A percentile compares a stretch with the other conserved stretches of the same genome.
Evolutionary conservation across 805 yeast genomes (phyloP).

Genomic region (Saccharomycopsis malanga): DNA sequence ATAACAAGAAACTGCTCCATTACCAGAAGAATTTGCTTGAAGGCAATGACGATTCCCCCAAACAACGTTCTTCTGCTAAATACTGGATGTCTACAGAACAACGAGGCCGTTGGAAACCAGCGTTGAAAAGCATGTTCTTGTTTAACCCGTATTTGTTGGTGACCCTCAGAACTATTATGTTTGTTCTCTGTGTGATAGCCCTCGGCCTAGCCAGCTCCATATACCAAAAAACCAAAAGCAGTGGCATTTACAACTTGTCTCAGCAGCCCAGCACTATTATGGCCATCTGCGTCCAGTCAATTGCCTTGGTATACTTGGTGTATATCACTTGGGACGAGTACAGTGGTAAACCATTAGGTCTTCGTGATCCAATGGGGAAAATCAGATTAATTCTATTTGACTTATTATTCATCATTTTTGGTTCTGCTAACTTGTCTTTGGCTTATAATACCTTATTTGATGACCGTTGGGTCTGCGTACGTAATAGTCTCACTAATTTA

Average conservation of each 20-base stretch:
- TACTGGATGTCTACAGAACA: conserved; percentile 64
- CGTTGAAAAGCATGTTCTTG: conserved; percentile 50
- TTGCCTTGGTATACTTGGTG: conserved; percentile 67
- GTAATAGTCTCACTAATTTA: background rate
- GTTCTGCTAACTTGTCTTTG: conserved; percentile 79
- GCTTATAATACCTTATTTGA: conserved; percentile 81
- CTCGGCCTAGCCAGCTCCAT: conserved; percentile 65
- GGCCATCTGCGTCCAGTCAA: conserved; percentile 80
- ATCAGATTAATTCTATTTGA: conserved; percentile 77
- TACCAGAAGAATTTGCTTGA: background rate
- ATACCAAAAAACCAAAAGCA: conserved; percentile 27
- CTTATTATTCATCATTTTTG: conserved; percentile 77
- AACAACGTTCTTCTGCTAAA: conserved; percentile 50
- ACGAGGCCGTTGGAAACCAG: conserved; percentile 57
- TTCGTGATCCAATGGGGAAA: conserved; percentile 79
- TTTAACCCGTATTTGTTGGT: conserved; percentile 79
- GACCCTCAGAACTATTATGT: conserved; percentile 54
- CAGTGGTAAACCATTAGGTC: conserved; percentile 84
- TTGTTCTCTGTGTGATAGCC: conserved; percentile 56
- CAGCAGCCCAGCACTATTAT: conserved; percentile 89
- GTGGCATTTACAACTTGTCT: conserved; percentile 31
- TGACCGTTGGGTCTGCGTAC: conserved; percentile 68
- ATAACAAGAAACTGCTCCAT: background rate
- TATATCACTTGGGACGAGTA: conserved; percentile 90
- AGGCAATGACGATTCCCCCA: conserved; percentile 30